phyloP scores from a whole-genome alignment of 2,329 filamentous ascomycete genomes.

The Colletotrichum trifolii region DNA sequence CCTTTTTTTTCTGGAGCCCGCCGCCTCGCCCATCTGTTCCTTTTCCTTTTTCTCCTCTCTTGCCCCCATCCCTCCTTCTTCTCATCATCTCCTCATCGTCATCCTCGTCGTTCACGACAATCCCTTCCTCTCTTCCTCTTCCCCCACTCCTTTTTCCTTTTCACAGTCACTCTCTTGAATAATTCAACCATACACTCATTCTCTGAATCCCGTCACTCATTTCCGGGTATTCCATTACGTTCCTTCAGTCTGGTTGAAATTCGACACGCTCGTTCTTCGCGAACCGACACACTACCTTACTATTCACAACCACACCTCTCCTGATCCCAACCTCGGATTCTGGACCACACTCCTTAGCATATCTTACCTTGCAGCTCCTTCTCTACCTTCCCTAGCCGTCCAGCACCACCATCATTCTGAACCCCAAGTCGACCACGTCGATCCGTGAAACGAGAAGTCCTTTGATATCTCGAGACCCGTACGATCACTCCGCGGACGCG shows the following conservation, averaged over 20 bases:
- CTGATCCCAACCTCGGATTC: conserved; percentile 38
- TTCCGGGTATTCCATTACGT: conserved; percentile 59
- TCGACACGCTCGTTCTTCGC: conserved; percentile 38
- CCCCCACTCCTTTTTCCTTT: conserved; percentile 52
- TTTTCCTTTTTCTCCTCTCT: conserved; percentile 42
- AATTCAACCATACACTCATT: conserved; percentile 48
- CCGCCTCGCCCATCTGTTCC: conserved; percentile 39
- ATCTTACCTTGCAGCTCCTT: conserved; percentile 35
- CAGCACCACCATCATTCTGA: conserved; percentile 22
- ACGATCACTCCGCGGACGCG: conserved; percentile 33
- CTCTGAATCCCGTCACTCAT: conserved; percentile 62
- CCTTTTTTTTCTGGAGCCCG: conserved; percentile 31
- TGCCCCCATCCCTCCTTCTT: conserved; percentile 45
- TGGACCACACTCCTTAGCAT: conserved; percentile 42
- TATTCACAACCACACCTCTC: conserved; percentile 33
- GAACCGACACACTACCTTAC: conserved; percentile 18
- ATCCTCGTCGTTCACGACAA: conserved; percentile 48
- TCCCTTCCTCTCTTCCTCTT: conserved; percentile 51
- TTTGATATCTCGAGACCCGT: conserved; percentile 11
- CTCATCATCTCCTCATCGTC: conserved; percentile 49
- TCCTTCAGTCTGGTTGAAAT: conserved; percentile 47
- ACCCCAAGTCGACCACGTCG: conserved; percentile 2
- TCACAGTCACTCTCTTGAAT: conserved; percentile 63
- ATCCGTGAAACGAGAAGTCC: conserved; percentile 8
- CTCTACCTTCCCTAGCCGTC: conserved; percentile 29